Base-by-base conservation (phyloP, 441 rosid species). In the Populus hybrid region DNA sequence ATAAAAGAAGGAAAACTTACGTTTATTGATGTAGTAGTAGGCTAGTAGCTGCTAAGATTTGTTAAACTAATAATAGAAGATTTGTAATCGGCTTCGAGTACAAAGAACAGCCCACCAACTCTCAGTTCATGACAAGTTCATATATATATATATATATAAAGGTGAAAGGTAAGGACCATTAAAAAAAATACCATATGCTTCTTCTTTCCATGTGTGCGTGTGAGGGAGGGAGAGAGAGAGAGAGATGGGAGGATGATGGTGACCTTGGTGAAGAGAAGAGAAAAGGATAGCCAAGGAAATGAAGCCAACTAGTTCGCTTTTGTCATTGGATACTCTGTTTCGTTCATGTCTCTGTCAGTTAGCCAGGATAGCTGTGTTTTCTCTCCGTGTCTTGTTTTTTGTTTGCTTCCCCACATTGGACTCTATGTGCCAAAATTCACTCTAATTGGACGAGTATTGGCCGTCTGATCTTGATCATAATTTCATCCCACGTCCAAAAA, bases 11-110 rank as follows among this genome's bases (percentile, higher is more conserved):
- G 32, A 79, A 68, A 76, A 78, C 89, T 84, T 82, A 87, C 91
- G 82, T 85, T 88, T 79, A 80, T 71, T 75, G 83, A 14, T 76
- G 77, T 40, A 32, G 34, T n/a, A n/a, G n/a, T n/a, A n/a, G n/a
- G n/a, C n/a, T 32, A 32, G 34, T 32, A 72, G 71, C 42, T 75
- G 79, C 26, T 16, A 11, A 5, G 70, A 75, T 65, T 70, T 50
- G 57, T 35, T 68, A 28, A 67, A 50, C 69, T 67, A 71, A 6
- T 7, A 28, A 14, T 1, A 9, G 46, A 72, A 11, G 34, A 18
- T 61, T 36, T 73, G 79, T 75, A 80, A 77, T 86, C 89, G 83
- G 89, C 86, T 86, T 86, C 89, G 82, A 84, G 78, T 85, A 70
- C 64, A 85, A 83, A 81, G 83, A 85, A 79, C 82, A 71, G 79